Evolutionary conservation across 148 eudicot species (phyloP).

Genomic region (Chenopodium berlandieri): DNA sequence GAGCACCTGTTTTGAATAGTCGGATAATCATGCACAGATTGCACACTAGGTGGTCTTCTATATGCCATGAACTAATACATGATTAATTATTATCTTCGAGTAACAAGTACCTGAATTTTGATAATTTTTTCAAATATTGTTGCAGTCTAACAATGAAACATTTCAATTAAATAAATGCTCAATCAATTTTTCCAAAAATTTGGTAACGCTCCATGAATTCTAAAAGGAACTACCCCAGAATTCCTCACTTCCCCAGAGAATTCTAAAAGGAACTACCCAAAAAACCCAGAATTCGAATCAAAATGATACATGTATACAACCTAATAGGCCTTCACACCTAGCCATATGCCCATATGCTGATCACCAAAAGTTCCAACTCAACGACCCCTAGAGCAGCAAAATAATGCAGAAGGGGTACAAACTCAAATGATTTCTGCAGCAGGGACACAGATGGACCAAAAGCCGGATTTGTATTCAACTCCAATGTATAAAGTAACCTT

Average conservation of each 20-base stretch:
- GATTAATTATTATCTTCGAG: too few species aligned
- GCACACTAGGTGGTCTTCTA: too few species aligned
- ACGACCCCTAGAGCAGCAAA: not conserved
- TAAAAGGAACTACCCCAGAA: not conserved
- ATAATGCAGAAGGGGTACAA: not conserved
- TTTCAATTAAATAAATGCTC: not conserved
- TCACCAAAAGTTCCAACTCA: not conserved
- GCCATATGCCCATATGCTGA: not conserved
- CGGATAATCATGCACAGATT: too few species aligned
- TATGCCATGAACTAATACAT: too few species aligned
- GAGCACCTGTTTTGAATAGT: too few species aligned
- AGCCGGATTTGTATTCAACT: not conserved
- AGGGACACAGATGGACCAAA: not conserved
- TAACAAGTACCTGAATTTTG: too few species aligned
- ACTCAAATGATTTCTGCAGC: not conserved
- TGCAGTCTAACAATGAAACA: not conserved
- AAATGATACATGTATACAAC: conserved; percentile 2
- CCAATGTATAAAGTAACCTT: not conserved
- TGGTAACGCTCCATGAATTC: not conserved
- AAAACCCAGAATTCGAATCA: not conserved
- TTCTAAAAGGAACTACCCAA: not conserved
- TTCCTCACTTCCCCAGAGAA: not conserved
- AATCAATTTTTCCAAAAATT: not conserved
- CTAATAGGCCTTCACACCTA: not conserved
- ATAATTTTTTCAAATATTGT: not conserved